phyloP scores from a whole-genome alignment of 768 basidiomycete genomes.

The Strobilomyces echinocephalus region DNA sequence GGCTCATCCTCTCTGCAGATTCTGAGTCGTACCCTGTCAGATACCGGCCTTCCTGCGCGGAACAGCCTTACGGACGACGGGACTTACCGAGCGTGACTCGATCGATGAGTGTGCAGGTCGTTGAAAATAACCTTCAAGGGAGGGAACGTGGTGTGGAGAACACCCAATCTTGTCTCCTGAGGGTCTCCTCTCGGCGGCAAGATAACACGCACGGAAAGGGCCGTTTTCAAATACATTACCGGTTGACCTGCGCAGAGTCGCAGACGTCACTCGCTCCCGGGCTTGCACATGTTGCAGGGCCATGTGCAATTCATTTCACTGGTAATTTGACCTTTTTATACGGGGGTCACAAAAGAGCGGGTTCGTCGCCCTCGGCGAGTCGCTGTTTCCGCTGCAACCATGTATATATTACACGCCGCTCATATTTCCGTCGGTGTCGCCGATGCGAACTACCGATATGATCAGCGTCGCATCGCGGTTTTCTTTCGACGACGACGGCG shows the following conservation, averaged over 20 bases:
- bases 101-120: slow-evolving; percentile 1
- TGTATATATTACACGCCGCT: slow-evolving; percentile 2
- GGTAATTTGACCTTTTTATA: slow-evolving; percentile 3
- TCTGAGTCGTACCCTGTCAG: neutral
- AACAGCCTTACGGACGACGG: slow-evolving; percentile 17
- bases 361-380: slow-evolving; percentile 10
- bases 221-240: slow-evolving; percentile 21
- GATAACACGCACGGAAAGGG: slow-evolving; percentile 15
- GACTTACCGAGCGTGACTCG: slow-evolving; percentile 15
- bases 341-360: slow-evolving; percentile 2
- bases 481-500: neutral
- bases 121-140: slow-evolving; percentile 29
- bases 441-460: slow-evolving; percentile 1
- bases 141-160: slow-evolving; percentile 31
- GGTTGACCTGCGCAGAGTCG: neutral
- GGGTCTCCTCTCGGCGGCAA: slow-evolving; percentile 10
- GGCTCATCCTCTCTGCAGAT: slow-evolving; percentile 13
- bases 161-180: slow-evolving; percentile 7
- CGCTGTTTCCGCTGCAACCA: slow-evolving; percentile 9
- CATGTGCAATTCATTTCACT: slow-evolving; percentile 23
- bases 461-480: slow-evolving; percentile 1
- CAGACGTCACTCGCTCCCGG: slow-evolving; percentile 22
- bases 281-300: slow-evolving; percentile 7
- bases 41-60: slow-evolving; percentile 12
- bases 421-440: slow-evolving; percentile 10